Conservation (phyloP, 352 stramenopile species). For the Pythium plurisporium region DNA sequence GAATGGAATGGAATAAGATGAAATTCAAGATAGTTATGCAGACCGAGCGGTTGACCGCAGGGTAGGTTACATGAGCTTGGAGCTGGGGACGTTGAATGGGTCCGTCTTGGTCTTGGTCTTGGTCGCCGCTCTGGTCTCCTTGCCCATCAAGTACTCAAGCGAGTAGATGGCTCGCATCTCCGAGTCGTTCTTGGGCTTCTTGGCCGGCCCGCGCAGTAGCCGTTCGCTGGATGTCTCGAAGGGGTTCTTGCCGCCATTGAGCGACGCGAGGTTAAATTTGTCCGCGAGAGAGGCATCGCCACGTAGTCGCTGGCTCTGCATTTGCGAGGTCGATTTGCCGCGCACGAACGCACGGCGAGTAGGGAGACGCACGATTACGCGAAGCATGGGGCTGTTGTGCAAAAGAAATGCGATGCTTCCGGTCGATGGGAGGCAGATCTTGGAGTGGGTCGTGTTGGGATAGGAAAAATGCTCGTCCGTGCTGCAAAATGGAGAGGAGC, state of each 20-base stretch:
- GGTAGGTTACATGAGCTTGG: slow-evolving; percentile 62
- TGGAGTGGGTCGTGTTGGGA: background rate
- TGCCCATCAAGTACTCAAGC: slow-evolving; percentile 55
- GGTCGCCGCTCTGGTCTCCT: slow-evolving; percentile 14
- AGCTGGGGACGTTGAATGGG: slow-evolving; percentile 59
- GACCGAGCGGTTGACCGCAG: too few relatives aligned
- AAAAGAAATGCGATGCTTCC: background rate
- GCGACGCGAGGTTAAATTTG: slow-evolving; percentile 59
- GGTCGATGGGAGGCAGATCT: background rate
- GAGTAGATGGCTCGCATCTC: slow-evolving; percentile 60
- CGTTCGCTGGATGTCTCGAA: slow-evolving; percentile 60
- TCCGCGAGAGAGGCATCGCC: slow-evolving; percentile 28
- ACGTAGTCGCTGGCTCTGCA: background rate
- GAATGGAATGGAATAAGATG: background rate
- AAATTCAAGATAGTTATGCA: too few relatives aligned
- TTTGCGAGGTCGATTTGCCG: background rate
- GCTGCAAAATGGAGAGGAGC: background rate
- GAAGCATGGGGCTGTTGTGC: background rate
- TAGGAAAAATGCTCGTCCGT: background rate
- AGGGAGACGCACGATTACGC: slow-evolving; percentile 12
- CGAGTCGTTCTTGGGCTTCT: slow-evolving; percentile 21
- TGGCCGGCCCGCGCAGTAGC: slow-evolving; percentile 30
- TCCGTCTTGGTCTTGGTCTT: slow-evolving; percentile 12
- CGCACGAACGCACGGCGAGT: background rate
- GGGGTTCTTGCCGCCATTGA: slow-evolving; percentile 67